phyloP scores from a whole-genome alignment of 208 protist genomes.

The Leishmania guyanensis region DNA sequence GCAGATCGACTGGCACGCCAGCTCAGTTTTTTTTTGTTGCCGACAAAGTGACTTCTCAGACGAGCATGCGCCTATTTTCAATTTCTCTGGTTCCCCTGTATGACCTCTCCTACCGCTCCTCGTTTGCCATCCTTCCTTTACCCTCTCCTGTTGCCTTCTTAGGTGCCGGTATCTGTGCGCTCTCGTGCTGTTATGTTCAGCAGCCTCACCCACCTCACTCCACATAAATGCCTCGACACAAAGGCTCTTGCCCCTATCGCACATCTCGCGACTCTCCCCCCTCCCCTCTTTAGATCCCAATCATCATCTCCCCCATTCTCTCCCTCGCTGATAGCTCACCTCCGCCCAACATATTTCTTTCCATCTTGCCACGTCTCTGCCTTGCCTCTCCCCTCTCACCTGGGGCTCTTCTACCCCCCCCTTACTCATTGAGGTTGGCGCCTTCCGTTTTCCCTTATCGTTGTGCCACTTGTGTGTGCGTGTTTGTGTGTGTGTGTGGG shows the following conservation, averaged over 20 bases:
- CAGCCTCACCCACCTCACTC: background rate
- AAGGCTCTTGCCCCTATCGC: no score
- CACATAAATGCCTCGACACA: background rate
- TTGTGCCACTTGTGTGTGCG: background rate
- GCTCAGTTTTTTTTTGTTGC: background rate
- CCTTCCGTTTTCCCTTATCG: background rate
- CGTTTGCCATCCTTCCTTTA: background rate
- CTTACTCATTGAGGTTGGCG: background rate
- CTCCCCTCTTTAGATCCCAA: background rate
- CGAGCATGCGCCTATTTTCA: background rate
- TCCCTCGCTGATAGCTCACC: background rate
- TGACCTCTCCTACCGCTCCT: background rate
- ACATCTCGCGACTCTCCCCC: background rate
- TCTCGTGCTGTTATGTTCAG: background rate
- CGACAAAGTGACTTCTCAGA: background rate
- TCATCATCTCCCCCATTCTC: background rate
- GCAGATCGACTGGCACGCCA: background rate
- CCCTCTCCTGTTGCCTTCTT: constrained; percentile 21
- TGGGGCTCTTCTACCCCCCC: background rate
- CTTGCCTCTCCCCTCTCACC: constrained; percentile 9
- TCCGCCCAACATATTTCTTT: background rate
- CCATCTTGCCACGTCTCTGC: background rate
- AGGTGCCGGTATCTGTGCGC: background rate
- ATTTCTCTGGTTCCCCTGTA: background rate
- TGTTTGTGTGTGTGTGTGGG: background rate